Evolutionary conservation across 31 red algal genomes (phyloP), one percentile per base, ranked within the genome.

Genomic region (Endocladia muricata): DNA sequence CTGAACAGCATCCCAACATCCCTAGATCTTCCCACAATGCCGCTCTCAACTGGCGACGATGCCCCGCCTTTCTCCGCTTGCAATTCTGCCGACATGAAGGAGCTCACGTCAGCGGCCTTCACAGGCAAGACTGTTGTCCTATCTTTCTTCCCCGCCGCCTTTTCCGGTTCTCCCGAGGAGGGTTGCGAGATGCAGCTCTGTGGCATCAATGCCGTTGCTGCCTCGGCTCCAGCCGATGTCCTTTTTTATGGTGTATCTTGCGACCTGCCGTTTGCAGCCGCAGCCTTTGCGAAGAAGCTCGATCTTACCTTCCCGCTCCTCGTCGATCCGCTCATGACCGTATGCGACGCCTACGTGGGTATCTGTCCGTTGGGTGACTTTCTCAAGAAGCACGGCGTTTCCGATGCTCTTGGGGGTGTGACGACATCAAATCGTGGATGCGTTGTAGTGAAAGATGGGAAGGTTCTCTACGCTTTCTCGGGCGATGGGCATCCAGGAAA

Each of bases 111-210:
- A 4, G 55, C 4, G 0, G 30, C 32, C 25, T 58, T 58, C 32
- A 13, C 6, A 5, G 55, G 55, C 6, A 58, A 58, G 13, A 58
- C 55, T 28, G 0, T 58, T 6, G 55, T 58, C 25, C 55, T 58
- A 9, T 4, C 55, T 4, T 58, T 58, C 55, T 58, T 58, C 55
- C 55, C 55, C 13, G 55, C 55, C 25, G 55, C 55, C 3, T 58
- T 58, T 58, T 58, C 55, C 3, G 55, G 55, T 28, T 58, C 55
- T 6, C 55, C 55, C 25, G 55, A 58, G 55, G 6, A 58, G 30
- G 55, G 55, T 9, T 58, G 55, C 32, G 55, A 58, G 55, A 58
- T 58, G 55, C 55, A 58, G 13, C 55, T 58, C 3, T 58, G 55
- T 15, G 55, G 55, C 6, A 11, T 58, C 6, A 58, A 58, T 58